phyloP scores from a whole-genome alignment of 305 asterid genomes.

The Fraxinus sp. region DNA sequence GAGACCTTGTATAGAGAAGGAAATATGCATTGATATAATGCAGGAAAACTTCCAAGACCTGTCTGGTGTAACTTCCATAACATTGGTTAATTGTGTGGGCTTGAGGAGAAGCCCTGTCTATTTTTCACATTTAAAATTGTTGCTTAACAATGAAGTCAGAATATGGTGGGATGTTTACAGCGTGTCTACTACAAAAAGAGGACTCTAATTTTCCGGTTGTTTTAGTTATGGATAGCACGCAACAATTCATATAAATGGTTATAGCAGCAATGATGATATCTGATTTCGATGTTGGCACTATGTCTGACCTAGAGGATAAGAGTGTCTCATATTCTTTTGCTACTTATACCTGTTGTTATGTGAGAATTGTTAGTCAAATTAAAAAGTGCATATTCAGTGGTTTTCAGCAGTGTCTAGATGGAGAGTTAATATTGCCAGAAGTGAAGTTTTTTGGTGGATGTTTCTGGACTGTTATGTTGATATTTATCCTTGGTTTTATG shows the following conservation, averaged over 20 bases:
- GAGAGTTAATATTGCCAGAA: not conserved
- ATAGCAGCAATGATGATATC: not conserved
- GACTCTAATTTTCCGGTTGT: not conserved
- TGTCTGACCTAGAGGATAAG: not conserved
- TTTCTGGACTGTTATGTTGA: not conserved
- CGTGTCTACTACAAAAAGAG: not conserved
- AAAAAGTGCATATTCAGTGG: not conserved
- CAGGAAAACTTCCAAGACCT: not conserved
- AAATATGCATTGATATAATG: not conserved
- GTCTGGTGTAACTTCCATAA: not conserved
- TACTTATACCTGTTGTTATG: not conserved
- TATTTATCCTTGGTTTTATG: not conserved
- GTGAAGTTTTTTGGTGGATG: not conserved
- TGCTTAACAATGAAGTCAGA: not conserved
- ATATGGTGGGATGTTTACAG: not conserved
- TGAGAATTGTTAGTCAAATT: not conserved
- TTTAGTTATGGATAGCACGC: not conserved
- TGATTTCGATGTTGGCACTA: not conserved
- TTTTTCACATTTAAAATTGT: not conserved
- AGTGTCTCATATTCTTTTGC: not conserved
- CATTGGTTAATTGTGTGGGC: not conserved
- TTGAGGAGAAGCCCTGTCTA: not conserved
- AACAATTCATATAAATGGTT: not conserved
- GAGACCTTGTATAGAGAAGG: not conserved
- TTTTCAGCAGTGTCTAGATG: slow-evolving; percentile 1